phyloP scores from a whole-genome alignment of 352 stramenopile species.

The Phytophthora chlamydospora region DNA sequence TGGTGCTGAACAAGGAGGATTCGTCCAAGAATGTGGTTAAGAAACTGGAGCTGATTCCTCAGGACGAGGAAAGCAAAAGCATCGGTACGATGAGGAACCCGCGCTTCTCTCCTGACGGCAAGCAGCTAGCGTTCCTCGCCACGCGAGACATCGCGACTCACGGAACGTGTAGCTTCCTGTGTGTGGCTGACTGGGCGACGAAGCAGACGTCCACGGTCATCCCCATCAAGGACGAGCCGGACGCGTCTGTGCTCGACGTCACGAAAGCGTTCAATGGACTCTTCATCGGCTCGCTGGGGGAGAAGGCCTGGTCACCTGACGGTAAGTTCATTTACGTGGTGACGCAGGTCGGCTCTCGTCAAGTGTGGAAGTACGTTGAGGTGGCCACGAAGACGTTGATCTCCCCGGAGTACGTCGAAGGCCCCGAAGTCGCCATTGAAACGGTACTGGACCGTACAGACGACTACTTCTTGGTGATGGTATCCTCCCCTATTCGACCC shows the following conservation, averaged over 20 bases:
- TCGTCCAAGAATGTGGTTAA: conserved; percentile 34
- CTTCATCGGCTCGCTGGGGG: conserved; percentile 57
- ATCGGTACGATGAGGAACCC: conserved; percentile 64
- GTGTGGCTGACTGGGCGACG: conserved; percentile 64
- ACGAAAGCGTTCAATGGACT: conserved; percentile 73
- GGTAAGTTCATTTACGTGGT: conserved; percentile 66
- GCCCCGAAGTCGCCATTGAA: conserved; percentile 49
- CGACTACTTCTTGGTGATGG: conserved; percentile 52
- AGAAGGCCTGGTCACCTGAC: conserved; percentile 66
- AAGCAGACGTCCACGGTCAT: conserved; percentile 68
- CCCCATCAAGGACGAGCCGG: conserved; percentile 64
- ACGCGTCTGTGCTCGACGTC: conserved; percentile 30
- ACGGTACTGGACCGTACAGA: conserved; percentile 51
- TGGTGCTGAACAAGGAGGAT: conserved; percentile 38
- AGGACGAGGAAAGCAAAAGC: conserved; percentile 41
- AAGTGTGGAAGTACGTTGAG: conserved; percentile 76
- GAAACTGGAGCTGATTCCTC: conserved; percentile 45
- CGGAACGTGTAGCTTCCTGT: conserved; percentile 76
- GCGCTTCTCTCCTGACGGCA: conserved; percentile 73
- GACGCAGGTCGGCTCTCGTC: conserved; percentile 69
- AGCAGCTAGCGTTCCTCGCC: conserved; percentile 69
- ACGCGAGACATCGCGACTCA: conserved; percentile 76
- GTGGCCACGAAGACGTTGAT: conserved; percentile 52
- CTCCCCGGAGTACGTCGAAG: conserved; percentile 62
- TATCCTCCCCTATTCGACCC: conserved; percentile 60